Conservation (phyloP, 176 grass and related monocot genomes). For the Juncus inflexus region DNA sequence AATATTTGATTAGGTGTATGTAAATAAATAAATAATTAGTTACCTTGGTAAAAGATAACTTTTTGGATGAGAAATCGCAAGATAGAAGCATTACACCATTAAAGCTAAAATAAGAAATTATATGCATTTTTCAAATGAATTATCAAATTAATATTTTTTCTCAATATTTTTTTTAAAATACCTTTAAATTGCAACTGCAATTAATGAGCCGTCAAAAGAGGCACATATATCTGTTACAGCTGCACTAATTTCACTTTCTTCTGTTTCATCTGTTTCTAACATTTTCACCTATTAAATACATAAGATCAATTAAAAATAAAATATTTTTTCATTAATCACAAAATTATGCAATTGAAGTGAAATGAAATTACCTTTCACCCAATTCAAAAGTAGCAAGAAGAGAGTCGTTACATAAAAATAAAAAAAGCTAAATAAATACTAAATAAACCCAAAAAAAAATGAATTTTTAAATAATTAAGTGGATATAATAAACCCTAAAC, state of each 20-base stretch:
- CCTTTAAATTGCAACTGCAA: slow-evolving; percentile 78
- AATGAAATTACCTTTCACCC: slow-evolving; percentile 48
- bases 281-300: slow-evolving; percentile 39
- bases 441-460: slow-evolving; percentile 1
- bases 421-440: background rate
- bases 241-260: slow-evolving; percentile 47
- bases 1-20: background rate
- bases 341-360: slow-evolving; percentile 10
- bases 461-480: slow-evolving; percentile 19
- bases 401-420: slow-evolving; percentile 34
- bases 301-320: slow-evolving; percentile 24
- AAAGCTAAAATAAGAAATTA: slow-evolving; percentile 49
- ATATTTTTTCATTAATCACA: background rate
- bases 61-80: slow-evolving; percentile 57
- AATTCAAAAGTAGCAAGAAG: slow-evolving; percentile 77
- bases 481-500: slow-evolving; percentile 14
- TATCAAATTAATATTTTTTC: background rate
- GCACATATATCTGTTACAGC: slow-evolving; percentile 59
- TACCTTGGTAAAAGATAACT: slow-evolving; percentile 66
- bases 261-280: slow-evolving; percentile 35
- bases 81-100: slow-evolving; percentile 65
- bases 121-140: background rate
- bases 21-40: background rate
- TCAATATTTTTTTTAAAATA: slow-evolving; percentile 31
- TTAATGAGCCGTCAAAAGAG: slow-evolving; percentile 52